Evolutionary conservation across 768 basidiomycete genomes (phyloP), one percentile per base, ranked within the genome.

Genomic region (Boletus sp.): DNA sequence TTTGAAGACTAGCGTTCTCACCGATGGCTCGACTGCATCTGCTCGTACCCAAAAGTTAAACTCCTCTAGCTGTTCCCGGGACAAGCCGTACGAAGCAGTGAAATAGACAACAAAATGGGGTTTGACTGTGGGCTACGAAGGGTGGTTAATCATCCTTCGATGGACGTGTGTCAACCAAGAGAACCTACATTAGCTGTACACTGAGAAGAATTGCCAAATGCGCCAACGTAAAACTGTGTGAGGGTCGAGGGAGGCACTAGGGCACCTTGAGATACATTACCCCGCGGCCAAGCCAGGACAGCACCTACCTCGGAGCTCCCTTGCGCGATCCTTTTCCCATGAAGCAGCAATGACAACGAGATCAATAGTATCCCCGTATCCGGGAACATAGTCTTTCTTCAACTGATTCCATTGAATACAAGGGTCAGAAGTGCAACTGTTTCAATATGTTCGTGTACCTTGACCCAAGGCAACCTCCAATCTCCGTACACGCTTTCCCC

Each of bases 381-480:
- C 87, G 1, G 84, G 83, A 37, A 98, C 91, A 57, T 96, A 96
- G 67, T 98, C 94, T 64, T 79, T 83, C 75, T 93, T 92, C 46
- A 92, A 63, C 79, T 81, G 45, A 44, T 39, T 35, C 32, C 57
- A 32, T 30, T 1, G n/a, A 45, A 35, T 21, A 10, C 17, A n/a
- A 29, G 30, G 10, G n/a, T 57, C 41, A 33, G 30, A 43, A 17
- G 30, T 51, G 65, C 47, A 37, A 66, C 62, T 54, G 67, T 13
- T 30, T 19, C 38, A 29, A 38, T 1, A 5, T 23, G 23, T 27
- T 44, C 6, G 39, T 8, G 30, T 50, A 84, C 80, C 72, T 97
- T 96, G 29, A 94, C 84, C 93, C 93, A 96, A 15, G 86, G 85
- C 54, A 77, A 71, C 6, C 63, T 70, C 60, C 68, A 75, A 60